These are phyloP conservation scores for Phytophthora pseudosyringae DNA, from an alignment of 352 stramenopile species.

Conservation along the genomic window DNA sequence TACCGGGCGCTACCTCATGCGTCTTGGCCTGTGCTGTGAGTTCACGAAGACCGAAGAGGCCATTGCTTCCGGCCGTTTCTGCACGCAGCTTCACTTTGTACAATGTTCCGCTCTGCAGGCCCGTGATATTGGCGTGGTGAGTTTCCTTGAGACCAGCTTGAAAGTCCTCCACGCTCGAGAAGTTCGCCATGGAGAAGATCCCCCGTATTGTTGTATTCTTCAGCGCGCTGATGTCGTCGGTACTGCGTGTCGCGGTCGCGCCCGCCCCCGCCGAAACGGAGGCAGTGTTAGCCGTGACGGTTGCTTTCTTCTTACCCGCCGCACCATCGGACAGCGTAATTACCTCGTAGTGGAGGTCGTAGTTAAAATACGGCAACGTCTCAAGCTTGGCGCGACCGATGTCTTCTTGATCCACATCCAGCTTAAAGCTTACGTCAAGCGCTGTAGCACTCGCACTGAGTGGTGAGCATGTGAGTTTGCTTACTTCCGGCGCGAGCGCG, in stretches of 20 bases:
- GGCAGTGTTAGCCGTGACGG: conserved; percentile 11
- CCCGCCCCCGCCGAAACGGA: not conserved
- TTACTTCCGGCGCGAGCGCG: conserved; percentile 55
- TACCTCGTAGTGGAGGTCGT: conserved; percentile 64
- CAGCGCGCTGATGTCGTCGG: conserved; percentile 28
- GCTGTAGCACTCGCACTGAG: conserved; percentile 51
- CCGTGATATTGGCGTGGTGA: conserved; percentile 44
- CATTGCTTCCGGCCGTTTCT: conserved; percentile 60
- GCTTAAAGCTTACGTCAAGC: conserved; percentile 46
- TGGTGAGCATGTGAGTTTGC: conserved; percentile 24
- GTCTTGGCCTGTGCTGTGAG: conserved; percentile 43
- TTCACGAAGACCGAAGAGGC: conserved; percentile 47
- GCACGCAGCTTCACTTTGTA: conserved; percentile 57
- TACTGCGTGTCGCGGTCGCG: conserved; percentile 9
- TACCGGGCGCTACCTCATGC: conserved; percentile 55
- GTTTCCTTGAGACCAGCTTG: conserved; percentile 26
- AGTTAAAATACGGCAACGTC: conserved; percentile 48
- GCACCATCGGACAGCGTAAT: conserved; percentile 20
- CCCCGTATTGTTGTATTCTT: conserved; percentile 28
- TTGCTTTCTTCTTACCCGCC: conserved; percentile 22
- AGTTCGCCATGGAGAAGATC: conserved; percentile 41
- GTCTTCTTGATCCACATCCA: conserved; percentile 54
- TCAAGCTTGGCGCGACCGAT: conserved; percentile 34
- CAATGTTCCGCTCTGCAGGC: conserved; percentile 46
- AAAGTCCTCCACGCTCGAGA: conserved; percentile 48